phyloP scores from a whole-genome alignment of 768 basidiomycete genomes.

The Podaxis pistillaris region DNA sequence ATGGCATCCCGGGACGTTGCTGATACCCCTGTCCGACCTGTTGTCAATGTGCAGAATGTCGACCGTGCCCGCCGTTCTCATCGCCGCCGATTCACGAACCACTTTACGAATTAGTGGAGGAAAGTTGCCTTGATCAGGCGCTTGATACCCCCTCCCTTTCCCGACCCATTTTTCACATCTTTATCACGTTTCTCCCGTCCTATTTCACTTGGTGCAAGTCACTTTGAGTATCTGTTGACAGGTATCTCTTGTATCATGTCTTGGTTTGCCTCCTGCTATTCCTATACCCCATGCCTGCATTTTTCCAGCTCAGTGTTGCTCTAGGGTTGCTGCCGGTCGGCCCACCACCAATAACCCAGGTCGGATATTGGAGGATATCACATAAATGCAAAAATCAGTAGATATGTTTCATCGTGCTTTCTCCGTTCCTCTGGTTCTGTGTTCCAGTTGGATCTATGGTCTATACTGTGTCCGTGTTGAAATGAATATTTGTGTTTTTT shows the following conservation, averaged over 20 bases:
- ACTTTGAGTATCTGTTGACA: conserved; percentile 4
- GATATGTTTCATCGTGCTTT: not conserved
- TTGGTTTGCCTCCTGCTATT: not conserved
- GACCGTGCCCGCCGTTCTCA: conserved; percentile 1
- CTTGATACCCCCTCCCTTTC: not conserved
- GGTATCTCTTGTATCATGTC: not conserved
- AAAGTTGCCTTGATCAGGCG: not conserved
- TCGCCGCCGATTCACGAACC: conserved; percentile 3
- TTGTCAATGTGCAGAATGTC: not conserved
- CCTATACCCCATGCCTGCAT: not conserved
- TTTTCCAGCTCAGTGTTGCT: too few species aligned
- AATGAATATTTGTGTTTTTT: too few species aligned
- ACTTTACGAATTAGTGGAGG: not conserved
- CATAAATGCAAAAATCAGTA: not conserved
- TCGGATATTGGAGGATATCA: not conserved
- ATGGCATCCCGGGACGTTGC: not conserved
- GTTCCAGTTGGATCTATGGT: not conserved
- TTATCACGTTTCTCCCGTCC: not conserved
- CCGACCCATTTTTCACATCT: not conserved
- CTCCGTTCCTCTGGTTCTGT: not conserved
- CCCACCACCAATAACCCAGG: not conserved
- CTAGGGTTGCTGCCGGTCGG: not conserved
- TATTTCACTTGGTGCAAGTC: not conserved
- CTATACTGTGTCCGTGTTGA: too few species aligned
- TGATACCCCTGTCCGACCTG: not conserved